phyloP scores from a whole-genome alignment of 306 rosid species.

The Vigna mungo region DNA sequence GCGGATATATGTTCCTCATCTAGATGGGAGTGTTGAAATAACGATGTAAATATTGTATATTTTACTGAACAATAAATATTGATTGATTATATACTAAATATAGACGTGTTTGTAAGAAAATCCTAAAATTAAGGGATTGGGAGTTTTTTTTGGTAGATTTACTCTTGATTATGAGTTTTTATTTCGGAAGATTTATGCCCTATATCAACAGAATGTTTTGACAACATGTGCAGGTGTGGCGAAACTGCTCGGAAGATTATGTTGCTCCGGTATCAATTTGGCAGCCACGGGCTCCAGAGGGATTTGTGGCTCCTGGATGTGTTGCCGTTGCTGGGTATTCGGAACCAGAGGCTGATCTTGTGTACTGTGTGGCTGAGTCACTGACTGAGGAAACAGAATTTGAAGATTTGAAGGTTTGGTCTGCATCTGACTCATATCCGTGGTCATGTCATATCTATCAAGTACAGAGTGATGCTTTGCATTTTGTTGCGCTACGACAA shows the following conservation, averaged over 20 bases:
- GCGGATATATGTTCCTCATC: no score
- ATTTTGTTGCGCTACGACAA: conserved; percentile 81
- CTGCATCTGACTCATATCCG: conserved; percentile 85
- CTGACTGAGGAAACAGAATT: conserved; percentile 78
- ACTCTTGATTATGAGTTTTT: no score
- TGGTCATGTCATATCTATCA: conserved; percentile 94
- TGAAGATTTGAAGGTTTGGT: conserved; percentile 90
- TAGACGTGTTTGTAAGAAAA: no score
- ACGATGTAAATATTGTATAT: no score
- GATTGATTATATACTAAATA: no score
- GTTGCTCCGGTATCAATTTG: conserved; percentile 73
- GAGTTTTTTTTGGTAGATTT: no score
- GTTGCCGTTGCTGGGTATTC: conserved; percentile 65
- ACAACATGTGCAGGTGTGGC: conserved; percentile 75
- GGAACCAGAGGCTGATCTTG: conserved; percentile 81
- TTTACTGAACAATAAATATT: no score
- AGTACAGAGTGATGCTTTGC: conserved; percentile 89
- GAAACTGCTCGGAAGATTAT: conserved; percentile 88
- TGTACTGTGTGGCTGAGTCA: conserved; percentile 75
- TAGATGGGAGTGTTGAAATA: no score
- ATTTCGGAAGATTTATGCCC: no score
- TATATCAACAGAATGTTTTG: no score
- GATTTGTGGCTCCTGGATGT: conserved; percentile 88
- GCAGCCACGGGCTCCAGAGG: conserved; percentile 97
- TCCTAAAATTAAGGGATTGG: no score